Evolutionary conservation across 495 filamentous ascomycete species (phyloP), one percentile per base, ranked within the genome.

Genomic region (Penicillium manginii): DNA sequence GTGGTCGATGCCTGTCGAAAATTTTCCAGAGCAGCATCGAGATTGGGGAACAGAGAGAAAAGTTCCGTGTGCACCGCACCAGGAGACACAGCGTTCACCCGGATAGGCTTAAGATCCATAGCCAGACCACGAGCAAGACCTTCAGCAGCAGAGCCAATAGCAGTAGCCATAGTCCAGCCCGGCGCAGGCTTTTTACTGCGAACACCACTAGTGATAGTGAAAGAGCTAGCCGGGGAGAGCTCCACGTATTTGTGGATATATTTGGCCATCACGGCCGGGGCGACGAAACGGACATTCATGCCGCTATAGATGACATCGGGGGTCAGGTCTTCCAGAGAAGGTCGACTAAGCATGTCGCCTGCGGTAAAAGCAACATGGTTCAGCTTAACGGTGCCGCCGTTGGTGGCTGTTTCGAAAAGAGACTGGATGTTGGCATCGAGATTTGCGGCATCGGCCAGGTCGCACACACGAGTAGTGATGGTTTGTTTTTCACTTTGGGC

Each of bases 321-420:
- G 2, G 73, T 80, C 18, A 81, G 37, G 4, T 80, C 73, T 2
- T 67, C 19, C 1, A 86, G 31, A 6, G 62, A 55, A 1, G 61
- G 62, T 7, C 76, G 48, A 12, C 64, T 15, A 0, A 84, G 67
- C 6, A 57, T 45, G 55, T 86, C 79, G 9, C 78, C 85, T 0
- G 88, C 87, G 4, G 86, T 87, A 63, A 71, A 81, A 52, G 85
- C 78, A 21, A 90, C 73, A 62, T 90, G 88, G 67, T 89, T 79
- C 43, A 89, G 58, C 43, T 74, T 64, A 31, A 51, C 15, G 7
- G 50, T 66, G 22, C 74, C 68, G 17, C 40, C 37, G 17, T 39
- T 26, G 2, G 65, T 62, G 17, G 65, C 66, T 5, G 65, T 66
- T 2, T 73, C 47, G 56, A 89, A 79, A 3, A 87, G 72, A 0